These are phyloP conservation scores for Jatropha podagrica DNA, from an alignment of 441 rosid species.

Conservation along the genomic window DNA sequence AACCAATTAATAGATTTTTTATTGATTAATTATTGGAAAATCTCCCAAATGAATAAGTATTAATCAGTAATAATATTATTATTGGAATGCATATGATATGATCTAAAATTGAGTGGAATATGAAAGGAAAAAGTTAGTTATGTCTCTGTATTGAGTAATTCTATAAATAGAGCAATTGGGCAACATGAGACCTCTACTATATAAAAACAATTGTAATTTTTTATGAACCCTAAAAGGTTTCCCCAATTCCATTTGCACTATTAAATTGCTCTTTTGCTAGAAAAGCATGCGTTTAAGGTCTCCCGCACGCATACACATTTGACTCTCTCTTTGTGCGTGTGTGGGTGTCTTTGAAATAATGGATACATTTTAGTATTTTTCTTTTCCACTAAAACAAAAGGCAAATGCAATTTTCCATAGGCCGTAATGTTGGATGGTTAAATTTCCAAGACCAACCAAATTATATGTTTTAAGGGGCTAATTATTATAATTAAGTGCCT, in stretches of 20 bases:
- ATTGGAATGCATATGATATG: too few relatives aligned
- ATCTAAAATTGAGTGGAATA: too few relatives aligned
- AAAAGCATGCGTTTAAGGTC: constrained; percentile 6
- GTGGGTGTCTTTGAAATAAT: neutral
- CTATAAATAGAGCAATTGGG: neutral
- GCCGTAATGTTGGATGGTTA: neutral
- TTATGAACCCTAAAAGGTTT: constrained; percentile 7
- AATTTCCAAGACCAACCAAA: neutral
- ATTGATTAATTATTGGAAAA: too few relatives aligned
- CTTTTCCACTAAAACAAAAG: too few relatives aligned
- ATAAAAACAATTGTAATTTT: constrained; percentile 12
- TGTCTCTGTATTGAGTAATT: neutral
- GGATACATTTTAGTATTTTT: too few relatives aligned
- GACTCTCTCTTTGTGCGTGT: neutral
- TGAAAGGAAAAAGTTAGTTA: too few relatives aligned
- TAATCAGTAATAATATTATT: too few relatives aligned
- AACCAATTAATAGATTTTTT: too few relatives aligned
- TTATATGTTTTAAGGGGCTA: neutral
- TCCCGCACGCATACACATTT: neutral
- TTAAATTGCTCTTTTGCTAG: neutral
- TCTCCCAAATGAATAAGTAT: too few relatives aligned
- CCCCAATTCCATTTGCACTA: neutral
- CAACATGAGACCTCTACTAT: neutral
- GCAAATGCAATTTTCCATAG: neutral
- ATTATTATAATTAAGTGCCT: neutral